Base-by-base conservation (phyloP, 2,329 filamentous ascomycete genomes). In the Aspergillus sp. region DNA sequence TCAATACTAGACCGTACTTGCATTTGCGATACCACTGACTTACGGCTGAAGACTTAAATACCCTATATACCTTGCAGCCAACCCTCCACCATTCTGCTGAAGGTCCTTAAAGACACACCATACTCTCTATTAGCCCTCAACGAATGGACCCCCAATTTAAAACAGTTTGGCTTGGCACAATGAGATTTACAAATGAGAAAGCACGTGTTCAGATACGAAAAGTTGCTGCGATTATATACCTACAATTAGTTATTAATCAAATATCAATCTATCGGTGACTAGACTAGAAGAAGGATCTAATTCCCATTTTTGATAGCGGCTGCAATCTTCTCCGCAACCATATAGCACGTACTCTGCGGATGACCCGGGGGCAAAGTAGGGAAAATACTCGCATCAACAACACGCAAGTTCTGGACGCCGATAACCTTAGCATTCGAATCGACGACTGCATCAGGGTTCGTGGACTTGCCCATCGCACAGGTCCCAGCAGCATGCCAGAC, bases 391-490 rank as follows among this genome's bases (percentile, higher is more conserved):
- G 61, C 53, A 51, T 58, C 52, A 15, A 56, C 52, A 11, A 61
- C 58, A 12, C 58, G 48, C 11, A 61, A n/a, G 3, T 41, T 46
- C 31, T 54, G 41, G 3, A 73, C 66, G 3, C 73, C 74, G 52
- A 64, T 67, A 4, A 73, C 71, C 49, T 60, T 64, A 4, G 66
- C 68, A n/a, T 64, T 64, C 19, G 52, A 63, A 56, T 76, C 73
- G 9, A 78, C 58, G 4, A 76, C 75, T 3, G 73, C 73, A 59
- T 67, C 69, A 2, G 57, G 39, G 51, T 76, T 69, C 6, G 60
- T 53, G 12, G 51, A 17, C 19, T 56, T 64, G 2, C 75, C 76
- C 74, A 79, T 79, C 27, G 68, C 72, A 55, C 73, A 77, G 0
- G 75, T 75, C 2, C 68, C 65, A 6, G 66, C 57, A 1, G 70